Conservation (phyloP, 2,329 filamentous ascomycete species). For the Ophiosphaerella herpotricha region DNA sequence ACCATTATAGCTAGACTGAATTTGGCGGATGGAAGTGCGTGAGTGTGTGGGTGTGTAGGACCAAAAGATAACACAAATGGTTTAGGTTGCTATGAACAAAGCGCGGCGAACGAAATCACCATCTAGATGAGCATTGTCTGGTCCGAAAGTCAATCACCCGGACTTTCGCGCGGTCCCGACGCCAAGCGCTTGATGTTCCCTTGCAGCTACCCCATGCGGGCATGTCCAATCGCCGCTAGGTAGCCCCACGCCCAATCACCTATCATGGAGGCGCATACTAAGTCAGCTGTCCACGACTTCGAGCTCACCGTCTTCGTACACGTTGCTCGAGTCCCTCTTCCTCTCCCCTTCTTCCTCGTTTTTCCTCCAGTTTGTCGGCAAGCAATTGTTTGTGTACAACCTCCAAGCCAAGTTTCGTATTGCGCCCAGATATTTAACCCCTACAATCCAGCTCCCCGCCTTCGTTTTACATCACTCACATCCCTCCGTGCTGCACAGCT, state of each 20-base stretch:
- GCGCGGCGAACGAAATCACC: not conserved
- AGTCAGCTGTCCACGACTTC: constrained; percentile 20
- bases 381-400: not conserved
- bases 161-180: constrained; percentile 22
- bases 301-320: constrained; percentile 19
- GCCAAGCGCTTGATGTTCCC: constrained; percentile 25
- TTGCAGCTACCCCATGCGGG: constrained; percentile 33
- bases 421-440: not conserved
- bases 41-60: not conserved
- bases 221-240: constrained; percentile 16
- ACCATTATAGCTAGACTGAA: constrained; percentile 23
- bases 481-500: constrained; percentile 12
- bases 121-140: not conserved
- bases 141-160: constrained; percentile 11
- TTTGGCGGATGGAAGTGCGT: not conserved
- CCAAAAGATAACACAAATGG: not conserved
- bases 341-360: constrained; percentile 11
- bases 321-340: constrained; percentile 14
- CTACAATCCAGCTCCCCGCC: not conserved
- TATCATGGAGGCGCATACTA: constrained; percentile 22
- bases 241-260: constrained; percentile 37
- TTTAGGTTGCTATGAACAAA: not conserved
- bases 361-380: constrained; percentile 4
- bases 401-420: not conserved
- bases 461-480: not conserved